Conservation (phyloP, 371 early-diverging fungal species). For the Fennellomyces sp. region DNA sequence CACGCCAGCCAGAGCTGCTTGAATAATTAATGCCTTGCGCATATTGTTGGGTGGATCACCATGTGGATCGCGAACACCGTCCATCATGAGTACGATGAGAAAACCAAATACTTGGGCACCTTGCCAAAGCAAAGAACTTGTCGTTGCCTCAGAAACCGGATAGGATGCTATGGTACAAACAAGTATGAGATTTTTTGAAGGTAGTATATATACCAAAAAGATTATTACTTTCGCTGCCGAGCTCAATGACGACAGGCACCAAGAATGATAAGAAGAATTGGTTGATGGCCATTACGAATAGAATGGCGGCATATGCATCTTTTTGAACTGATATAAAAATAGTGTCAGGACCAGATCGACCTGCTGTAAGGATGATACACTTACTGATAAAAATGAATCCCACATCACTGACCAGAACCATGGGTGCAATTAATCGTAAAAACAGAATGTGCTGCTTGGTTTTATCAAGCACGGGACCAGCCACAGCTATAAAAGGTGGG, state of each 20-base stretch:
- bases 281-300: slow-evolving; percentile 47
- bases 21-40: slow-evolving; percentile 30
- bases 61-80: slow-evolving; percentile 33
- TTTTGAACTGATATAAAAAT: slow-evolving; percentile 26
- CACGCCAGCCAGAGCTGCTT: slow-evolving; percentile 24
- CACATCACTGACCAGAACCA: slow-evolving; percentile 49
- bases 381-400: slow-evolving; percentile 48
- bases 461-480: slow-evolving; percentile 54
- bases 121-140: slow-evolving; percentile 54
- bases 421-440: slow-evolving; percentile 46
- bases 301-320: slow-evolving; percentile 44
- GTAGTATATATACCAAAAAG: neutral
- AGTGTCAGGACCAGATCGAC: neutral
- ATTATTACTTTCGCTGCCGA: slow-evolving; percentile 53
- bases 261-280: slow-evolving; percentile 51
- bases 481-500: slow-evolving; percentile 24
- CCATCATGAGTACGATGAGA: slow-evolving; percentile 47
- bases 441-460: slow-evolving; percentile 55
- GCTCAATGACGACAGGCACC: slow-evolving; percentile 56
- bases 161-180: slow-evolving; percentile 50
- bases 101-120: slow-evolving; percentile 53
- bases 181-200: neutral
- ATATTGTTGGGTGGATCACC: slow-evolving; percentile 31
- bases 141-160: slow-evolving; percentile 56
- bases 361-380: too few relatives aligned